Conservation (phyloP, 352 stramenopile species). For the Pythium biforme region DNA sequence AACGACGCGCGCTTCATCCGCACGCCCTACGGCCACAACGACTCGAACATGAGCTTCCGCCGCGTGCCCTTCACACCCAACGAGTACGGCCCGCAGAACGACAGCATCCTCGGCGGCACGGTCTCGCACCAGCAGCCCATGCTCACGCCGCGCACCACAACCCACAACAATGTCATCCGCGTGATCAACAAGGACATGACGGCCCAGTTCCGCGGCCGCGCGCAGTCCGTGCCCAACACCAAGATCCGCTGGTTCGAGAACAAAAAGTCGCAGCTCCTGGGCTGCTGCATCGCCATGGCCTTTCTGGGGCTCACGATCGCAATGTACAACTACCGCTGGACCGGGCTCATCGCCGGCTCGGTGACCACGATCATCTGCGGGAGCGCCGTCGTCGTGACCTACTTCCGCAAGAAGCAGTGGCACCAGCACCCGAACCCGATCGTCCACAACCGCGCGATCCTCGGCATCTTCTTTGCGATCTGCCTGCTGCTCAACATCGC, state of each 20-base stretch:
- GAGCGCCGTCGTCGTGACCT: slow-evolving; percentile 84
- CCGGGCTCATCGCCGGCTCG: slow-evolving; percentile 81
- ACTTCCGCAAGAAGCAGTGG: slow-evolving; percentile 86
- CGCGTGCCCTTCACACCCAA: slow-evolving; percentile 28
- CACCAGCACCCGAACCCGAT: slow-evolving; percentile 89
- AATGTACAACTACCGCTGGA: slow-evolving; percentile 89
- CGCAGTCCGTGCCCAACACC: slow-evolving; percentile 63
- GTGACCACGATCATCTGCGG: slow-evolving; percentile 88
- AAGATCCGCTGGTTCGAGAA: slow-evolving; percentile 89
- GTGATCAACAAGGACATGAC: slow-evolving; percentile 92
- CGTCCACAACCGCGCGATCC: slow-evolving; percentile 79
- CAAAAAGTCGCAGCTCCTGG: slow-evolving; percentile 84
- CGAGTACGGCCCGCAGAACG: slow-evolving; percentile 30
- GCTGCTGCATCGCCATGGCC: slow-evolving; percentile 83
- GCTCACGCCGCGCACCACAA: slow-evolving; percentile 53
- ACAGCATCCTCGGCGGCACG: slow-evolving; percentile 41
- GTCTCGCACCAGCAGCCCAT: slow-evolving; percentile 53
- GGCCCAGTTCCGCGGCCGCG: slow-evolving; percentile 75
- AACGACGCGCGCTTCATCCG: slow-evolving; percentile 38
- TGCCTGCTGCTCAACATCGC: slow-evolving; percentile 84
- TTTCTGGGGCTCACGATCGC: slow-evolving; percentile 83
- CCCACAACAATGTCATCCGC: slow-evolving; percentile 79
- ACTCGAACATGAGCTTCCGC: slow-evolving; percentile 45
- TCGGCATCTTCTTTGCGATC: slow-evolving; percentile 84
- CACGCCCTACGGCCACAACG: slow-evolving; percentile 38